A percentile compares a stretch with the other conserved stretches of the same genome.
Evolutionary conservation across 2,329 filamentous ascomycete species (phyloP).

Genomic region (Fusarium subtropicale): DNA sequence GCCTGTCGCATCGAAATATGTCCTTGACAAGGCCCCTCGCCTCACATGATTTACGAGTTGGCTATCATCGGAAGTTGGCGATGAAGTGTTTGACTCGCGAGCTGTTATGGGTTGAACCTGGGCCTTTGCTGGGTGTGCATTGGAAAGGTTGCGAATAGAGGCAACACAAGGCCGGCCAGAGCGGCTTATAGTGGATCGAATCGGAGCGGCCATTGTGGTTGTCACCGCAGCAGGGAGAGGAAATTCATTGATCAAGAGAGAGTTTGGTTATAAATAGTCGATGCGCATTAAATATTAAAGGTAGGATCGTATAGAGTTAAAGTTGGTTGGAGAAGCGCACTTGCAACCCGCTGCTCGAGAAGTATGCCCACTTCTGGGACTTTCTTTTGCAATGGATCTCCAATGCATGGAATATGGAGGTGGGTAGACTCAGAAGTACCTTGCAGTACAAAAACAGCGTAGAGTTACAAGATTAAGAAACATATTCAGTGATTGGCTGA

Average conservation of each 20-base stretch:
- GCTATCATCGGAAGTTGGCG: constrained; percentile 12
- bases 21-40: constrained; percentile 38
- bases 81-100: constrained; percentile 17
- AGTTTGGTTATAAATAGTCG: not conserved
- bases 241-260: constrained; percentile 41
- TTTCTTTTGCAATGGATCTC: constrained; percentile 27
- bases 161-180: constrained; percentile 40
- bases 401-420: constrained; percentile 2
- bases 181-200: constrained; percentile 47
- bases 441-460: not conserved
- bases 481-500: constrained; percentile 26
- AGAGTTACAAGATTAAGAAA: constrained; percentile 18
- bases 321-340: constrained; percentile 9
- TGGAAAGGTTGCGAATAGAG: constrained; percentile 47
- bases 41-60: constrained; percentile 18
- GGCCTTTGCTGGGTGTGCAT: constrained; percentile 49
- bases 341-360: constrained; percentile 14
- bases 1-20: constrained; percentile 52
- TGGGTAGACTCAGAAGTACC: constrained; percentile 45
- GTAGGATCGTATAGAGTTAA: constrained; percentile 7
- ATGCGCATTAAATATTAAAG: not conserved
- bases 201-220: constrained; percentile 52
- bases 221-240: constrained; percentile 42
- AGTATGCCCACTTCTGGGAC: constrained; percentile 38
- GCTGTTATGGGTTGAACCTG: constrained; percentile 44